Conservation (phyloP, 805 yeast species). For the Candida sakaeoensis region DNA sequence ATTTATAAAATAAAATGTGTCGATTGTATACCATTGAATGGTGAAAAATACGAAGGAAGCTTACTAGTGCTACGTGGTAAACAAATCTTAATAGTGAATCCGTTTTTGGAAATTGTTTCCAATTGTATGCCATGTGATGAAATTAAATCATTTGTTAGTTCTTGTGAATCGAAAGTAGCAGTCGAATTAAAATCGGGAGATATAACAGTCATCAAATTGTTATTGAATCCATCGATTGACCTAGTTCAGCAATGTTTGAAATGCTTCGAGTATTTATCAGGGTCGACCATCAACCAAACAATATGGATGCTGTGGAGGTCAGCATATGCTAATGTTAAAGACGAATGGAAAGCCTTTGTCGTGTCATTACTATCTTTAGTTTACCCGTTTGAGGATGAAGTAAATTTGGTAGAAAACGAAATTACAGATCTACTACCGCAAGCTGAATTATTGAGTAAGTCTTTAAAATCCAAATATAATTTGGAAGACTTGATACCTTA, state of each 20-base stretch:
- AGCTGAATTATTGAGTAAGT: slow-evolving; percentile 25
- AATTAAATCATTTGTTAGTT: slow-evolving; percentile 23
- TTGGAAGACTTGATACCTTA: slow-evolving; percentile 58
- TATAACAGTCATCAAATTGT: slow-evolving; percentile 27
- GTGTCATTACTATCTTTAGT: slow-evolving; percentile 48
- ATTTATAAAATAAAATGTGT: slow-evolving; percentile 23
- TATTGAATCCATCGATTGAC: slow-evolving; percentile 42
- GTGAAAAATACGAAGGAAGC: slow-evolving; percentile 41
- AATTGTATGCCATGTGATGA: slow-evolving; percentile 7
- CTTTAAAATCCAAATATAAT: slow-evolving; percentile 32
- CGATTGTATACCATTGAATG: slow-evolving; percentile 40
- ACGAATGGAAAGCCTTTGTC: slow-evolving; percentile 62
- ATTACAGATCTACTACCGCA: slow-evolving; percentile 28
- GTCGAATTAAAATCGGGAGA: slow-evolving; percentile 19
- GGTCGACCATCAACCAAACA: slow-evolving; percentile 53
- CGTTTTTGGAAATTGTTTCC: slow-evolving; percentile 51
- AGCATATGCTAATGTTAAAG: slow-evolving; percentile 38
- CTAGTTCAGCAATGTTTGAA: slow-evolving; percentile 45
- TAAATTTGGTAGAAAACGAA: slow-evolving; percentile 21
- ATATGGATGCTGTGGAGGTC: slow-evolving; percentile 65
- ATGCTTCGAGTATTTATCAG: slow-evolving; percentile 51
- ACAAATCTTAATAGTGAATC: slow-evolving; percentile 46
- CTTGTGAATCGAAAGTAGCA: slow-evolving; percentile 27
- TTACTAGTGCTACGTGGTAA: slow-evolving; percentile 37
- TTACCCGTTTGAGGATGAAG: slow-evolving; percentile 34